Percentiles rank a stretch among this genome's conserved stretches.
These are phyloP conservation scores for Lipomyces chichibuensis DNA, from an alignment of 805 yeast species.

Conservation along the genomic window DNA sequence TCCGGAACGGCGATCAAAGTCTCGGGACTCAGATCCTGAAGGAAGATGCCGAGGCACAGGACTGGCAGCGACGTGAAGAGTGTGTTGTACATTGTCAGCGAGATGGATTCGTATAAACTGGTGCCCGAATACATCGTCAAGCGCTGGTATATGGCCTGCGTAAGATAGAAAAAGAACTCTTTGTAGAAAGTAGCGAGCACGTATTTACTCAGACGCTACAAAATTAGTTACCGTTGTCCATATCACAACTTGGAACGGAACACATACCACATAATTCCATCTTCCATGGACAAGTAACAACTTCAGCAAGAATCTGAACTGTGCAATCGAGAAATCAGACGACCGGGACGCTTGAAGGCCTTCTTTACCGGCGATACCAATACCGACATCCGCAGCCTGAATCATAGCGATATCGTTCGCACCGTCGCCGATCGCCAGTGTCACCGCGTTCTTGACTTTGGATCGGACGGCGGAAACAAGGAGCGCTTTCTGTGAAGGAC, in stretches of 20 bases:
- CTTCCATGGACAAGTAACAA: slow-evolving; percentile 91
- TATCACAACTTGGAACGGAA: neutral
- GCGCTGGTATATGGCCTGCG: slow-evolving; percentile 86
- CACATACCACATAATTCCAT: slow-evolving; percentile 70
- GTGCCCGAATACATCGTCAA: slow-evolving; percentile 89
- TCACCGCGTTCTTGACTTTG: slow-evolving; percentile 69
- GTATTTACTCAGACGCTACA: slow-evolving; percentile 79
- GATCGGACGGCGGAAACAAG: slow-evolving; percentile 82
- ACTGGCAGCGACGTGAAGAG: slow-evolving; percentile 92
- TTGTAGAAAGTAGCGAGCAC: slow-evolving; percentile 93
- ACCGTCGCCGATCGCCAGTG: slow-evolving; percentile 97
- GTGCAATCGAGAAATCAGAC: slow-evolving; percentile 93
- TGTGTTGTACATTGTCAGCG: slow-evolving; percentile 95
- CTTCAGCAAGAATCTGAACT: slow-evolving; percentile 81
- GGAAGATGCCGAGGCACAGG: slow-evolving; percentile 91
- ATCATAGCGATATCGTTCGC: slow-evolving; percentile 99
- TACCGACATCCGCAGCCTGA: slow-evolving; percentile 96
- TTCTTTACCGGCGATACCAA: slow-evolving; percentile 96
- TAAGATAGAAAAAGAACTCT: slow-evolving; percentile 83
- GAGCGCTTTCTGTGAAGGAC: slow-evolving; percentile 93
- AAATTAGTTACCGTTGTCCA: neutral
- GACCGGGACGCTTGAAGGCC: slow-evolving; percentile 96
- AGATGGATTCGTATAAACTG: slow-evolving; percentile 92
- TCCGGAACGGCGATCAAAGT: slow-evolving; percentile 92
- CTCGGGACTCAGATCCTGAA: slow-evolving; percentile 84